Evolutionary conservation across 768 basidiomycete genomes (phyloP).

Genomic region (Kwoniella newhampshirensis): DNA sequence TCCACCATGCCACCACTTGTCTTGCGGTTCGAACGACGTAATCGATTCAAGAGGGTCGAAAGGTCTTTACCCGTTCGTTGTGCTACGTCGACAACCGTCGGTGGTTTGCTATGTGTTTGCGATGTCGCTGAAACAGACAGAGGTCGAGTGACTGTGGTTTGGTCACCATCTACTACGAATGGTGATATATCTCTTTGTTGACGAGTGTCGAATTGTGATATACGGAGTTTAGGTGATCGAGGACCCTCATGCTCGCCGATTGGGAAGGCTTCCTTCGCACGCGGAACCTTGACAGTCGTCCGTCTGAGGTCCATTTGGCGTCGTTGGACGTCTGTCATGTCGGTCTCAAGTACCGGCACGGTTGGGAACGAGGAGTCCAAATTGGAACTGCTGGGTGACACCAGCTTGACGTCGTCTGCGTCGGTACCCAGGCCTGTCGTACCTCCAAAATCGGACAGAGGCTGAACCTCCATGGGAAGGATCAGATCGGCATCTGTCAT

Average conservation of each 20-base stretch:
- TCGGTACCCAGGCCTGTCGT: constrained; percentile 10
- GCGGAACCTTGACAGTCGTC: constrained; percentile 34
- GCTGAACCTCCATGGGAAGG: constrained; percentile 23
- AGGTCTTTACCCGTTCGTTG: constrained; percentile 17
- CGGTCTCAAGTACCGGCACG: constrained; percentile 5
- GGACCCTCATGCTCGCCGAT: constrained; percentile 16
- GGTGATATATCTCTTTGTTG: constrained; percentile 25
- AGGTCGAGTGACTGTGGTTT: no score
- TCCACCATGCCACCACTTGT: no score
- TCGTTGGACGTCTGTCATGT: constrained; percentile 17
- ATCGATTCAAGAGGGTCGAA: constrained; percentile 2
- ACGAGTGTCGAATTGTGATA: constrained; percentile 3
- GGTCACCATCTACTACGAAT: constrained; percentile 5
- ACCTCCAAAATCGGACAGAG: constrained; percentile 26
- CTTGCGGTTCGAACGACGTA: background rate
- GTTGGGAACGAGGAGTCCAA: constrained; percentile 8
- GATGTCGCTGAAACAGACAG: no score
- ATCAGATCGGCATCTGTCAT: background rate
- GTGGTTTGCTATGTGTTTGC: no score
- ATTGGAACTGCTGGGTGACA: constrained; percentile 7
- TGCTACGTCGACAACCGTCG: background rate
- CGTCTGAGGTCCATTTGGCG: constrained; percentile 32
- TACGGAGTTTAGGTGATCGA: constrained; percentile 1
- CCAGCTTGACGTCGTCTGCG: constrained; percentile 5
- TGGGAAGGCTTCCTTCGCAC: constrained; percentile 34